These are phyloP conservation scores for Lyophyllum shimeji DNA, from an alignment of 768 basidiomycete genomes.

Conservation along the genomic window DNA sequence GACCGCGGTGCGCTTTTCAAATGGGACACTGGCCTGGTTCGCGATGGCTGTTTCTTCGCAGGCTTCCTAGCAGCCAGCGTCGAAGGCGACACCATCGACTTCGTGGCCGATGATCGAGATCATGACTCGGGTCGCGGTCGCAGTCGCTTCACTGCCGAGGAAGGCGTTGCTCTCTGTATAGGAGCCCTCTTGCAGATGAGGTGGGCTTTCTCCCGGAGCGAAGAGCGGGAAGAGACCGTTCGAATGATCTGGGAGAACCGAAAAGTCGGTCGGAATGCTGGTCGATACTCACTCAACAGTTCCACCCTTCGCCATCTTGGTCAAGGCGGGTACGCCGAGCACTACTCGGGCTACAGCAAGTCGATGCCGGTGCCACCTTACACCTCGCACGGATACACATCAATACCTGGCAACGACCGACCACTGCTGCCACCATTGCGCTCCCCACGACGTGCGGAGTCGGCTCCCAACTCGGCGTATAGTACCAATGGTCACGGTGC, in stretches of 20 bases:
- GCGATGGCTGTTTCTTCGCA: constrained; percentile 90
- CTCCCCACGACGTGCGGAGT: constrained; percentile 42
- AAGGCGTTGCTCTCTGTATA: constrained; percentile 58
- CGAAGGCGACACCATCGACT: constrained; percentile 43
- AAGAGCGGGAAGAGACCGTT: constrained; percentile 68
- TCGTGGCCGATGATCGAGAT: constrained; percentile 30
- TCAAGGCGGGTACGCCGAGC: constrained; percentile 11
- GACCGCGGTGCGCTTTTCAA: constrained; percentile 55
- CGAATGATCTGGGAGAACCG: constrained; percentile 50
- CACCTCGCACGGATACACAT: constrained; percentile 20
- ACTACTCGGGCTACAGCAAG: constrained; percentile 12
- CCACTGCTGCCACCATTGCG: constrained; percentile 48
- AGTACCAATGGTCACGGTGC: constrained; percentile 47
- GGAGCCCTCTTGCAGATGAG: constrained; percentile 78
- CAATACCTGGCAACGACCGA: constrained; percentile 32
- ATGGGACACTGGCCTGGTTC: constrained; percentile 84
- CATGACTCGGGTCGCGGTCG: constrained; percentile 29
- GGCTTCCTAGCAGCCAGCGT: constrained; percentile 72
- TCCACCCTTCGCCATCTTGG: constrained; percentile 3
- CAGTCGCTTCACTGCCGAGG: constrained; percentile 34
- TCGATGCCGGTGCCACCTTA: constrained; percentile 15
- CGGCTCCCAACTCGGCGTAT: constrained; percentile 51
- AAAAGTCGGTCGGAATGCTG: constrained; percentile 27
- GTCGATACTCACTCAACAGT: constrained; percentile 14
- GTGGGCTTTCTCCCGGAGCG: constrained; percentile 77